These are phyloP conservation scores for Leonotis leonurus DNA, from an alignment of 257 asterid species.

Conservation along the genomic window DNA sequence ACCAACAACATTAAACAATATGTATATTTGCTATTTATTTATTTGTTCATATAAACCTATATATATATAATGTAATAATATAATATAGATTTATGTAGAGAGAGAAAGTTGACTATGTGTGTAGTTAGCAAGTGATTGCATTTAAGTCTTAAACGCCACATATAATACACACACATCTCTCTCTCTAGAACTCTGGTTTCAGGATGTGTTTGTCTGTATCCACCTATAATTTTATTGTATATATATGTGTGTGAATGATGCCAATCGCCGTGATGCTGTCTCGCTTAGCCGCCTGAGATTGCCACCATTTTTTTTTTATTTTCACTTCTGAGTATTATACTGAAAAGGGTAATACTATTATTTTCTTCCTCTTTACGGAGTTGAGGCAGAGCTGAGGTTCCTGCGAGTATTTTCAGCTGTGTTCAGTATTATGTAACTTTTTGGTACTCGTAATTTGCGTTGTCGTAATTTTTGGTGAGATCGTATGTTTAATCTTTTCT, in stretches of 20 bases:
- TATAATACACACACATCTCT: slow-evolving; percentile 5
- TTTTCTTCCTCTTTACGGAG: not conserved
- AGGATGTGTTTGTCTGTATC: slow-evolving; percentile 18
- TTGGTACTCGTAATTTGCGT: not conserved
- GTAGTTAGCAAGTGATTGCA: slow-evolving; percentile 10
- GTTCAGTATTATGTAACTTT: not conserved
- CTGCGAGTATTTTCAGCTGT: slow-evolving; percentile 13
- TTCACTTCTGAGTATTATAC: not conserved
- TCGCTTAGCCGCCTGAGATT: slow-evolving; percentile 33
- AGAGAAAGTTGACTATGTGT: slow-evolving; percentile 30
- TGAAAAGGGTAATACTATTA: not conserved
- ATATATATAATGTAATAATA: too few species aligned
- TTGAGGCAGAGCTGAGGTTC: too few species aligned
- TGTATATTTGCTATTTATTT: too few species aligned
- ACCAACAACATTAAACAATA: slow-evolving; percentile 1
- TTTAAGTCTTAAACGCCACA: not conserved
- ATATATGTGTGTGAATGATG: slow-evolving; percentile 9
- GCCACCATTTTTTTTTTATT: slow-evolving; percentile 15
- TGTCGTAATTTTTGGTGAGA: slow-evolving; percentile 4
- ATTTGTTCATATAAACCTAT: not conserved
- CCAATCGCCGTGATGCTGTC: slow-evolving; percentile 29
- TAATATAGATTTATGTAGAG: too few species aligned
- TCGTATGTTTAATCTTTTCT: not conserved
- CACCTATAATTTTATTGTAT: not conserved
- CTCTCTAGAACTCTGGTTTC: slow-evolving; percentile 16